Conservation (phyloP, 257 asterid genomes). For the Osmanthus fragrans region DNA sequence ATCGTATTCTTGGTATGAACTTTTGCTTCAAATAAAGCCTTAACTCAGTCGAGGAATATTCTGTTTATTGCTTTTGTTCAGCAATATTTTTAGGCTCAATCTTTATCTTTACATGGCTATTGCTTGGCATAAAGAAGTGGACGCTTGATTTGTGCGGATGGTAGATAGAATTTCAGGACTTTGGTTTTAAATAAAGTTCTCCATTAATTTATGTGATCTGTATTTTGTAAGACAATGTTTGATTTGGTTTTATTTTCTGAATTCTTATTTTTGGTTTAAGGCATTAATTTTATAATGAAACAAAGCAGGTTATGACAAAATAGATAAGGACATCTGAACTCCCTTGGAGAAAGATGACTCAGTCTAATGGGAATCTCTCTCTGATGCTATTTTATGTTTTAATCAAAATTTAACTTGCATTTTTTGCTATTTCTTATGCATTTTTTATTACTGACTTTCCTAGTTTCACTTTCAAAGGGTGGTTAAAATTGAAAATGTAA, state of each 20-base stretch:
- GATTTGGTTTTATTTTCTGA: not conserved
- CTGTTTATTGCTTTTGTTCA: not conserved
- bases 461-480: too few relatives aligned
- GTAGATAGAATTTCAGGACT: constrained; percentile 38
- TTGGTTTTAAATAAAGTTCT: constrained; percentile 38
- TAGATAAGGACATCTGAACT: too few relatives aligned
- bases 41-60: not conserved
- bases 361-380: constrained; percentile 79
- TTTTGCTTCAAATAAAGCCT: not conserved
- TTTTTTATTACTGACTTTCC: too few relatives aligned
- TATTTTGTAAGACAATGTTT: constrained; percentile 18
- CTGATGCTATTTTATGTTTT: too few relatives aligned
- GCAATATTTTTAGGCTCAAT: constrained; percentile 25
- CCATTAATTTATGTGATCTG: constrained; percentile 19
- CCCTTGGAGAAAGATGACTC: constrained; percentile 41
- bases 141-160: constrained; percentile 17
- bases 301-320: too few relatives aligned
- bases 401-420: too few relatives aligned
- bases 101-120: constrained; percentile 26
- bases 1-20: not conserved
- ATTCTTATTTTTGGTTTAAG: too few relatives aligned
- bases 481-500: too few relatives aligned
- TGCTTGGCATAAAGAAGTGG: constrained; percentile 28
- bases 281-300: not conserved
- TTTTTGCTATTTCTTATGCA: too few relatives aligned